Base-by-base conservation (phyloP, 495 filamentous ascomycete species). In the Penicillium herquei region DNA sequence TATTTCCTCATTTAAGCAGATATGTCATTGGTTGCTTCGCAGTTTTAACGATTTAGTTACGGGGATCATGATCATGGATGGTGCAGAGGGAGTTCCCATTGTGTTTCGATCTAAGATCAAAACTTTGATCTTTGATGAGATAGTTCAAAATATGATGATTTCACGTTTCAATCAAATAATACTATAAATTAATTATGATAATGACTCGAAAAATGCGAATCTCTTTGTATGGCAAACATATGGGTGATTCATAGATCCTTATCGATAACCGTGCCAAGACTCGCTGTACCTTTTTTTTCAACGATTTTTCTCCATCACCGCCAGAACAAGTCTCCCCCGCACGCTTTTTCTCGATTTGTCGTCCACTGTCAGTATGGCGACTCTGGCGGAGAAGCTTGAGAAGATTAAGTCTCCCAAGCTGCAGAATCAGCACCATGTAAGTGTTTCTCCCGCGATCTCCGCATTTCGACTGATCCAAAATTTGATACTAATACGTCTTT, bases 321-420 rank as follows among this genome's bases (percentile, higher is more conserved):
- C 53, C 46, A 68, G 66, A 62, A 69, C 69, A 63, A 26, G 56
- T 57, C 61, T 70, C 67, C 67, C 61, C 65, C 56, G 59, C 59
- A 62, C 64, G 61, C 59, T 52, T 59, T 64, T 68, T 58, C 60
- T 54, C 61, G 56, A 52, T 53, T 37, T 13, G 34, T 64, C 62
- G 63, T 65, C 59, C 8, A 62, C 56, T 58, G 53, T 66, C 65
- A 75, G 56, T 70, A 80, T 77, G 68, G 84, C 89, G 83, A 88
- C 91, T 69, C 77, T 97, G 58, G 82, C 84, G 63, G 93, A 93
- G 77, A 95, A 89, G 80, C 82, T 98, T 64, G 89, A 93, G 70
- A 96, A 92, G 81, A 96, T 98, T 68, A 88, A 94, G 72, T 92
- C 89, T 70, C 94, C 94, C 30, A 96, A 96, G 76, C 85, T 96